Base-by-base conservation (phyloP, 2,329 filamentous ascomycete genomes). In the Westerdykella aurantiaca region DNA sequence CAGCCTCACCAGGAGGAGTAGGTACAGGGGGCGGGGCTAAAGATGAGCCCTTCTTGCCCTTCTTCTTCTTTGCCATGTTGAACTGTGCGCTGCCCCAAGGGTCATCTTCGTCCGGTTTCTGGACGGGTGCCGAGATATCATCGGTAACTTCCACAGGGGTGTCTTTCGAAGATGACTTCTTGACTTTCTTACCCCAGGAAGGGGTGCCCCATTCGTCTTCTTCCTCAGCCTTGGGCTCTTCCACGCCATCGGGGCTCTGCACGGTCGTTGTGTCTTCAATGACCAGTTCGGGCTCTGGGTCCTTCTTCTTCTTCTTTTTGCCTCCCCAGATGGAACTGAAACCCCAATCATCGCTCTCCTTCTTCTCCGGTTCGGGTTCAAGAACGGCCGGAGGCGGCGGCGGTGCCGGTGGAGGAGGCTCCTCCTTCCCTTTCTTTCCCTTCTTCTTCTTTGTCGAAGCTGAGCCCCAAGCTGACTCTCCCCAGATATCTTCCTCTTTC, bases 121-220 rank as follows among this genome's bases (percentile, higher is more conserved):
- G 63, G 18, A 72, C 58, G n/a, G 68, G 64, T 7, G 60, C 61
- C 23, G 63, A 64, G 11, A 62, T 58, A 39, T 72, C 69, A 16
- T 69, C 64, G 18, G 69, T 61, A 21, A 68, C 63, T 29, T 69
- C 66, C 18, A 68, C 49, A 6, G 63, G 57, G 12, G 60, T 63
- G 37, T 69, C 67, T 50, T 64, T 65, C 7, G 59, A 56, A 18
- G 50, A 52, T 34, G 56, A 71, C 45, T 66, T 61, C 16, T 40
- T 55, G 46, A 60, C 66, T 42, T 60, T 80, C 47, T 76, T 79
- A 5, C 74, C 72, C 41, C 73, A 78, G 25, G 74, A 76, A 71
- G 79, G 81, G 38, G 75, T 74, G 46, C 69, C 74, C 60, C 79
- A 79, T 51, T 79, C 78, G 45, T 76, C 76, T 42, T 78, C 75